Percentiles rank a stretch among this genome's conserved stretches.
phyloP scores from a whole-genome alignment of 768 basidiomycete genomes.

The Podaxis carcinomalis region DNA sequence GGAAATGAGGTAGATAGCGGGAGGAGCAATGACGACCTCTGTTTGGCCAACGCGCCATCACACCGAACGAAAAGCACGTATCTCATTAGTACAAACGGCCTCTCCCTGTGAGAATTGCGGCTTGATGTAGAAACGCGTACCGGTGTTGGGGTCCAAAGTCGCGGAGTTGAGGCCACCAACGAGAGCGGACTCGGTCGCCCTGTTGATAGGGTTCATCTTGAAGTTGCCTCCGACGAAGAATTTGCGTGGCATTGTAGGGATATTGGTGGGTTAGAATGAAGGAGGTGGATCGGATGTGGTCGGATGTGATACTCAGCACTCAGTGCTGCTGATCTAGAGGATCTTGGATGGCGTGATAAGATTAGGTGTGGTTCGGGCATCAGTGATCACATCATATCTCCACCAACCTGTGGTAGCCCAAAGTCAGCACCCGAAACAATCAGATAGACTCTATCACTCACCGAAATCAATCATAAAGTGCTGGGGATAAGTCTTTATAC shows the following conservation, averaged over 20 bases:
- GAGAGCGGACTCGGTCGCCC: slow-evolving; percentile 60
- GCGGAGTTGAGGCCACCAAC: slow-evolving; percentile 73
- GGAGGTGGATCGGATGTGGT: slow-evolving; percentile 6
- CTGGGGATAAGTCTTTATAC: background rate
- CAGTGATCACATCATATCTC: background rate
- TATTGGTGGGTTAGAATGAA: background rate
- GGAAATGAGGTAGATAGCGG: slow-evolving; percentile 81
- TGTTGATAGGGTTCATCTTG: slow-evolving; percentile 89
- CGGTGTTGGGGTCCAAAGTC: slow-evolving; percentile 69
- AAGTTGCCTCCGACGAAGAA: slow-evolving; percentile 98
- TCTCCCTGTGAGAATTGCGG: background rate
- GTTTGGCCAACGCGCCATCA: slow-evolving; percentile 5
- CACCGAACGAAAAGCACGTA: background rate
- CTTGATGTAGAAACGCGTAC: slow-evolving; percentile 34
- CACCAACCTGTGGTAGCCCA: background rate
- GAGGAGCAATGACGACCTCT: slow-evolving; percentile 96
- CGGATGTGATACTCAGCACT: slow-evolving; percentile 6
- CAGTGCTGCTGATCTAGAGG: background rate
- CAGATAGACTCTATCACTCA: background rate
- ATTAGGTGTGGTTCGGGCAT: background rate
- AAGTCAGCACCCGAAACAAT: background rate
- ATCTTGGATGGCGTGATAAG: slow-evolving; percentile 4
- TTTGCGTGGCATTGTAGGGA: slow-evolving; percentile 39
- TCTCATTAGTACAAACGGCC: background rate
- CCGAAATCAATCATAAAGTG: background rate